Conservation (phyloP, 768 basidiomycete genomes). For the Mycena pura region DNA sequence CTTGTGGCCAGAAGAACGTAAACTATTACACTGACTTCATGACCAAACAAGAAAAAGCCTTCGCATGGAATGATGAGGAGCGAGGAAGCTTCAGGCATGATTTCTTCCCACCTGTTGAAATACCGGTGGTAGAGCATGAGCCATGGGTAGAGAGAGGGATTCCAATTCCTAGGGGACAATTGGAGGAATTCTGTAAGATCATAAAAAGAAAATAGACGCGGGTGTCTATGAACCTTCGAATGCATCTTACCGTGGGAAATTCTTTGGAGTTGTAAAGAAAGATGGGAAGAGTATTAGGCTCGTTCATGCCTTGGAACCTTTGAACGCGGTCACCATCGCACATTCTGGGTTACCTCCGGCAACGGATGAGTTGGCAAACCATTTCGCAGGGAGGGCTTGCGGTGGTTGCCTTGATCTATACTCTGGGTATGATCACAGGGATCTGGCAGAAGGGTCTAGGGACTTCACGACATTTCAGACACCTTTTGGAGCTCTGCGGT, state of each 20-base stretch:
- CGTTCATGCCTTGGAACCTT: conserved; percentile 35
- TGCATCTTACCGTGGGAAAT: conserved; percentile 35
- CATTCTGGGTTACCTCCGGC: conserved; percentile 31
- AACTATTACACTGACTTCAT: conserved; percentile 33
- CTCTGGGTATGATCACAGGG: conserved; percentile 33
- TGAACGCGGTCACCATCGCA: conserved; percentile 33
- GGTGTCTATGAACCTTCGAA: conserved; percentile 18
- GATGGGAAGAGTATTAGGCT: conserved; percentile 29
- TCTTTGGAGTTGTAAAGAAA: conserved; percentile 39
- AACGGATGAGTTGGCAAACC: conserved; percentile 17
- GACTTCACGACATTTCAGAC: conserved; percentile 40
- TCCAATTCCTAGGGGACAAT: conserved; percentile 22
- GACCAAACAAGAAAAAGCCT: conserved; percentile 25
- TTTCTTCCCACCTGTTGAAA: conserved; percentile 10
- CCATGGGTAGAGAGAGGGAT: conserved; percentile 30
- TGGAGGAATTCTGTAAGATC: conserved; percentile 22
- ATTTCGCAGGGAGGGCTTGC: conserved; percentile 23
- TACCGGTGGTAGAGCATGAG: conserved; percentile 32
- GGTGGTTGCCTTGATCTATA: conserved; percentile 29
- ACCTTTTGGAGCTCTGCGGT: conserved; percentile 25
- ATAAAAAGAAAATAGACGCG: conserved; percentile 27
- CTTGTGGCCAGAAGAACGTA: conserved; percentile 35
- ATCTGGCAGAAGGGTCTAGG: conserved; percentile 28
- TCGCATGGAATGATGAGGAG: conserved; percentile 11
- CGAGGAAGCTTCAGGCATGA: conserved; percentile 7